These are phyloP conservation scores for Conringia planisiliqua DNA, from an alignment of 345 rosid genomes.

Conservation along the genomic window DNA sequence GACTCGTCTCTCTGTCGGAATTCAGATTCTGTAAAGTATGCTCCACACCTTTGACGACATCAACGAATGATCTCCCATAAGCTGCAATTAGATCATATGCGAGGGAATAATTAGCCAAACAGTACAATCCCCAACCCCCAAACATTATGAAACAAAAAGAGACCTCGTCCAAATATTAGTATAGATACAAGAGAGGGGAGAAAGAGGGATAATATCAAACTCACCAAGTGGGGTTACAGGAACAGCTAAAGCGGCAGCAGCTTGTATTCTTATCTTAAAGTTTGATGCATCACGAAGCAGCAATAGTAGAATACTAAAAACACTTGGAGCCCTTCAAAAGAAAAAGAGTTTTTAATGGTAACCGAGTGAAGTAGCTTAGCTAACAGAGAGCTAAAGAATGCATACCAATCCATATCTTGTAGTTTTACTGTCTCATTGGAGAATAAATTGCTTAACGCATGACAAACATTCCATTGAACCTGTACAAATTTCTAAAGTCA, in stretches of 20 bases:
- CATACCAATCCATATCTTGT: slow-evolving; percentile 87
- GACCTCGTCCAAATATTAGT: background rate
- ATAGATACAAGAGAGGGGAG: background rate
- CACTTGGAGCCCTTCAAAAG: slow-evolving; percentile 80
- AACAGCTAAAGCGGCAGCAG: slow-evolving; percentile 91
- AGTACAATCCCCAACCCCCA: background rate
- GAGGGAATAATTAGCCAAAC: slow-evolving; percentile 15
- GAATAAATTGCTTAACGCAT: slow-evolving; percentile 83
- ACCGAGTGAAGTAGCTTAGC: slow-evolving; percentile 12
- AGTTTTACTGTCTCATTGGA: slow-evolving; percentile 68
- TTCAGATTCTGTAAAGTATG: slow-evolving; percentile 68
- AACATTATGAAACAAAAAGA: background rate
- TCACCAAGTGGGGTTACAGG: slow-evolving; percentile 64
- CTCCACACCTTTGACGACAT: slow-evolving; percentile 79
- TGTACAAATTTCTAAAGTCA: slow-evolving; percentile 35
- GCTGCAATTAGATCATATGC: slow-evolving; percentile 39
- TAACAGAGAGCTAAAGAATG: slow-evolving; percentile 14
- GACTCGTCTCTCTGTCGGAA: slow-evolving; percentile 55
- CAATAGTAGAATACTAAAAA: slow-evolving; percentile 74
- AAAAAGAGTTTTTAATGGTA: background rate
- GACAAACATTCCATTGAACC: slow-evolving; percentile 99
- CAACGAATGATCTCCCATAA: slow-evolving; percentile 81
- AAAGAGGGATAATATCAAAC: slow-evolving; percentile 22
- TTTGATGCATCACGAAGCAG: slow-evolving; percentile 89
- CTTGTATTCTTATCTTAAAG: slow-evolving; percentile 94